Percentiles rank a stretch among this genome's conserved stretches.
Evolutionary conservation across 2,329 filamentous ascomycete genomes (phyloP).

Genomic region (Aaosphaeria arxii): DNA sequence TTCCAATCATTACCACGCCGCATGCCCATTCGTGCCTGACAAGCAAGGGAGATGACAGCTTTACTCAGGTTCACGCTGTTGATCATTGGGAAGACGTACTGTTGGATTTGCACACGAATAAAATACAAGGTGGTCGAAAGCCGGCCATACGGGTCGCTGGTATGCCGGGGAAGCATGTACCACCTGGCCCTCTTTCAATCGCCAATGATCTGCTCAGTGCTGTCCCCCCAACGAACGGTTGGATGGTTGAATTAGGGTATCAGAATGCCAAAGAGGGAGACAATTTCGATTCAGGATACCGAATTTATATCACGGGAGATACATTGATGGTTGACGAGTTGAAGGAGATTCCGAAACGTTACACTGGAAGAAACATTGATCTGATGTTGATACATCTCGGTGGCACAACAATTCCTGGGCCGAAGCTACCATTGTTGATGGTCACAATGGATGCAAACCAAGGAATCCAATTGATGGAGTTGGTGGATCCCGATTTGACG

Average conservation of each 20-base stretch:
- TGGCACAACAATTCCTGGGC: conserved; percentile 63
- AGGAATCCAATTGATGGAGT: conserved; percentile 57
- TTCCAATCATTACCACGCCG: conserved; percentile 63
- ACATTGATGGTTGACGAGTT: conserved; percentile 63
- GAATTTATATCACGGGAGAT: conserved; percentile 66
- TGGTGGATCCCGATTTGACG: conserved; percentile 60
- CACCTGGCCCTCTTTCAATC: conserved; percentile 40
- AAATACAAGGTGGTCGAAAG: conserved; percentile 10
- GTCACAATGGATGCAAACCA: conserved; percentile 67
- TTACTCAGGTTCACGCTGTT: conserved; percentile 54
- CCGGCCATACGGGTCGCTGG: conserved; percentile 57
- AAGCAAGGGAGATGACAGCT: conserved; percentile 47
- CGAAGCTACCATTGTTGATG: conserved; percentile 60
- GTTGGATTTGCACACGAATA: conserved; percentile 39
- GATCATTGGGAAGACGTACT: conserved; percentile 55
- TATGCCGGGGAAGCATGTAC: conserved; percentile 65
- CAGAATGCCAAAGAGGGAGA: conserved; percentile 9
- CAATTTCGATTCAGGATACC: conserved; percentile 49
- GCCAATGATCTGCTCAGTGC: conserved; percentile 50
- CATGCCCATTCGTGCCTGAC: conserved; percentile 57
- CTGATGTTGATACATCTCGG: conserved; percentile 66
- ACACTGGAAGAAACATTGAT: conserved; percentile 56
- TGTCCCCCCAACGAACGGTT: conserved; percentile 64
- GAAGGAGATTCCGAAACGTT: conserved; percentile 57
- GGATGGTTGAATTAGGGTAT: conserved; percentile 63